Conservation (phyloP, 1,284 basidiomycete species). For the Kalmanozyma brasiliensis region DNA sequence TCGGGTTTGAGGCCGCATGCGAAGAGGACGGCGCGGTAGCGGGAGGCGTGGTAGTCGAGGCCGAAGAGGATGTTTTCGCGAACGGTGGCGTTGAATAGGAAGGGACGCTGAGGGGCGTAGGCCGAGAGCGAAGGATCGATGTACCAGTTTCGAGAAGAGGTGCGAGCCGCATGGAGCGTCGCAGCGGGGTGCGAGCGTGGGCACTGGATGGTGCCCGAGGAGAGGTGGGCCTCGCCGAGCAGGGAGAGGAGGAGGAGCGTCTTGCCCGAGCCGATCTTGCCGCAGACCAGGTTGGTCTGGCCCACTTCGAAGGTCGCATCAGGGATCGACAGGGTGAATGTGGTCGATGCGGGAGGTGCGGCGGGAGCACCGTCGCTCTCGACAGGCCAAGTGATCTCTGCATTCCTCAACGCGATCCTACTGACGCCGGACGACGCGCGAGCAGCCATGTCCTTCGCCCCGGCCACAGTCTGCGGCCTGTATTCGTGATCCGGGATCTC, state of each 20-base stretch:
- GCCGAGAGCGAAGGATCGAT: slow-evolving; percentile 70
- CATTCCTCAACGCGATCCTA: slow-evolving; percentile 9
- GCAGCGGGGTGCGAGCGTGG: slow-evolving; percentile 40
- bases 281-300: slow-evolving; percentile 43
- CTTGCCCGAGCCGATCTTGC: slow-evolving; percentile 66
- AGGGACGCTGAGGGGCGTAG: slow-evolving; percentile 85
- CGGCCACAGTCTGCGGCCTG: slow-evolving; percentile 6
- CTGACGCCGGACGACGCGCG: neutral
- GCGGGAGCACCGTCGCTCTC: slow-evolving; percentile 1
- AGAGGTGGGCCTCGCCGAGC: slow-evolving; percentile 58
- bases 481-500: slow-evolving; percentile 72
- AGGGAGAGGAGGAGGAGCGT: slow-evolving; percentile 57
- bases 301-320: slow-evolving; percentile 21
- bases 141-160: slow-evolving; percentile 14
- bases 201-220: slow-evolving; percentile 48
- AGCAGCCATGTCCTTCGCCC: slow-evolving; percentile 5
- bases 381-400: slow-evolving; percentile 30
- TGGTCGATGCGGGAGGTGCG: neutral
- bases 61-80: slow-evolving; percentile 72
- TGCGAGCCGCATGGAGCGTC: slow-evolving; percentile 8
- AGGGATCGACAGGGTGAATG: slow-evolving; percentile 31
- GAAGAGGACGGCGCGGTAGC: slow-evolving; percentile 66
- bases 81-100: slow-evolving; percentile 85
- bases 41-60: slow-evolving; percentile 70
- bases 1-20: slow-evolving; percentile 70